Percentiles rank a stretch among this genome's conserved stretches.
These are phyloP conservation scores for Torulaspora delbrueckii DNA, from an alignment of 805 yeast genomes.

Conservation along the genomic window DNA sequence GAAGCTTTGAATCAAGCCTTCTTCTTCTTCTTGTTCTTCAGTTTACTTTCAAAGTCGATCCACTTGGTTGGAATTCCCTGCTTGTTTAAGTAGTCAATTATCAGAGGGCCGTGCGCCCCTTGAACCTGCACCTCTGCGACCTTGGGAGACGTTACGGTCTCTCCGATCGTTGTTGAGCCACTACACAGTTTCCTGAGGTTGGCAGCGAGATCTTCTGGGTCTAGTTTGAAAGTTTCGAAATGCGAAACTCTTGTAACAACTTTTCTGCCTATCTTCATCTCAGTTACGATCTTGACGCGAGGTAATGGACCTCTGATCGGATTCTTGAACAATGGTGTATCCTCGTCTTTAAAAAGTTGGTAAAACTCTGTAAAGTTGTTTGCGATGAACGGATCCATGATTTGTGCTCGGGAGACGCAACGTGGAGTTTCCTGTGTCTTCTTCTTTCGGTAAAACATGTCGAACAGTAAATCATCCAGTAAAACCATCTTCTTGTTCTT, in stretches of 20 bases:
- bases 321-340: constrained; percentile 40
- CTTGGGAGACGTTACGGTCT: constrained; percentile 47
- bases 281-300: constrained; percentile 58
- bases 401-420: constrained; percentile 40
- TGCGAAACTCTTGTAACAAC: constrained; percentile 67
- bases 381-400: constrained; percentile 40
- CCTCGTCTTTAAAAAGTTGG: constrained; percentile 39
- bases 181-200: constrained; percentile 76
- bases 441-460: constrained; percentile 32
- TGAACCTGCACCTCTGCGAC: constrained; percentile 74
- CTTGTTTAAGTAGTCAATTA: constrained; percentile 53
- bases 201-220: constrained; percentile 59
- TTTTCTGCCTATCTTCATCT: constrained; percentile 77
- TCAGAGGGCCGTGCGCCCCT: constrained; percentile 74
- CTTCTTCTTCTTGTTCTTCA: constrained; percentile 48
- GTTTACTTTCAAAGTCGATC: constrained; percentile 62
- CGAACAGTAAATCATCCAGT: constrained; percentile 51
- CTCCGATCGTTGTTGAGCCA: constrained; percentile 76
- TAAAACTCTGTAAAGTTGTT: constrained; percentile 48
- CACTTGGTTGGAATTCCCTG: constrained; percentile 61
- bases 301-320: constrained; percentile 67
- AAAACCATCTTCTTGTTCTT: constrained; percentile 50
- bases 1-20: not conserved
- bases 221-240: constrained; percentile 62
- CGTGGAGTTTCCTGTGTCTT: constrained; percentile 35